Base-by-base conservation (phyloP, 2,329 filamentous ascomycete genomes). In the Zelopaecilomyces penicillatus region DNA sequence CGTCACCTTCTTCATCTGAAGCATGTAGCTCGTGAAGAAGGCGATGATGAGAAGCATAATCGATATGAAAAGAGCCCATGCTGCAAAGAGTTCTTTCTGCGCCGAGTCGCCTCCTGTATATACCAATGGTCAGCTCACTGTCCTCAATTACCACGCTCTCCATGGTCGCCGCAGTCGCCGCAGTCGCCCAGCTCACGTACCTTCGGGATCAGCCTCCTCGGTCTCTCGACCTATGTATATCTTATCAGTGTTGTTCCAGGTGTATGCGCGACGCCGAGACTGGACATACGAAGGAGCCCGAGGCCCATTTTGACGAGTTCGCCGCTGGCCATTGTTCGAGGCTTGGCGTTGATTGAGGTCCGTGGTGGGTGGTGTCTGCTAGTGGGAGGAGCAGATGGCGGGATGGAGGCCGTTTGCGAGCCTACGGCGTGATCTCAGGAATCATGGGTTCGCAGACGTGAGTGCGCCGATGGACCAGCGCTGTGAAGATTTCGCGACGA, bases 11-110 rank as follows among this genome's bases (percentile, higher is more conserved):
- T 87, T 90, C 69, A 93, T 87, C 67, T 97, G 91, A 49, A 98
- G 78, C 55, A 94, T 85, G 69, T 98, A 98, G 74, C 90, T 96
- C 37, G 89, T 95, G 66, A 97, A 95, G 57, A 98, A 87, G 50
- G 93, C 91, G 53, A 86, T 79, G 55, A 97, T 95, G 58, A 98
- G 82, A 56, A 98, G 81, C 70, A 88, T 78, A 57, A 98, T 95
- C 57, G 95, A 81, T 60, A 98, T 98, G 69, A 96, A 95, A 54
- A 98, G 82, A 30, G 91, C 90, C 89, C 88, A 96, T 70, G 93
- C 96, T 57, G 90, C 85, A 62, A 89, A 87, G 52, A 95, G 86
- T 71, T 98, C 93, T 73, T 95, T 90, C 66, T 95, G 81, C 39
- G 87, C 85, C 37, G 87, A 84, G 65, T 95, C 88, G 49, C 83